Evolutionary conservation across 1,284 basidiomycete species (phyloP).

Genomic region (Malassezia japonica): DNA sequence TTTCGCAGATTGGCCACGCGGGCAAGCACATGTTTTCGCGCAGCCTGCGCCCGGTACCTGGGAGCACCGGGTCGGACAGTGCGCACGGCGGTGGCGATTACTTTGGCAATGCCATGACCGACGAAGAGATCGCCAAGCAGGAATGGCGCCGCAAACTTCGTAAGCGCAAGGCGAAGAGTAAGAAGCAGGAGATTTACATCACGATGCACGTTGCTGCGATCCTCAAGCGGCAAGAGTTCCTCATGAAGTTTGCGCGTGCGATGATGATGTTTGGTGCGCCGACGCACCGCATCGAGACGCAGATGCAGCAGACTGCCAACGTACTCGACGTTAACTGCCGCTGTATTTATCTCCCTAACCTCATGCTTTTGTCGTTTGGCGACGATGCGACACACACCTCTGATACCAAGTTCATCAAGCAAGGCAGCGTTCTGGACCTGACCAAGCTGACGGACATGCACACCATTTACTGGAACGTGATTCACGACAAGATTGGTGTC

Average conservation of each 20-base stretch:
- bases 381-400: slow-evolving; percentile 74
- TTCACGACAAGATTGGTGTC: slow-evolving; percentile 74
- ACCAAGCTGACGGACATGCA: slow-evolving; percentile 59
- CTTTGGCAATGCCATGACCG: slow-evolving; percentile 9
- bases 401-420: slow-evolving; percentile 59
- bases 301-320: slow-evolving; percentile 72
- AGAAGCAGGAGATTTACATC: slow-evolving; percentile 53
- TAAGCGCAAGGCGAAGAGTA: slow-evolving; percentile 24
- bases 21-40: not conserved
- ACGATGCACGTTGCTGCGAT: slow-evolving; percentile 81
- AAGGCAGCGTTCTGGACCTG: slow-evolving; percentile 35
- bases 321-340: slow-evolving; percentile 75
- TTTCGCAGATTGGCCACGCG: not conserved
- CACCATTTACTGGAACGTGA: slow-evolving; percentile 73
- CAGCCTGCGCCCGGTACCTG: not conserved
- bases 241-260: slow-evolving; percentile 74
- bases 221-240: slow-evolving; percentile 75
- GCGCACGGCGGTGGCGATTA: not conserved
- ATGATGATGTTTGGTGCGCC: slow-evolving; percentile 94
- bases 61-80: not conserved
- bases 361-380: slow-evolving; percentile 57
- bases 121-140: slow-evolving; percentile 17
- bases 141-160: slow-evolving; percentile 46
- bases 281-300: slow-evolving; percentile 74
- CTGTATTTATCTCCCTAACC: slow-evolving; percentile 75